A percentile compares a stretch with the other conserved stretches of the same genome.
Conservation (phyloP, 78 protist genomes). For the Planoprotostelium fungivorum region DNA sequence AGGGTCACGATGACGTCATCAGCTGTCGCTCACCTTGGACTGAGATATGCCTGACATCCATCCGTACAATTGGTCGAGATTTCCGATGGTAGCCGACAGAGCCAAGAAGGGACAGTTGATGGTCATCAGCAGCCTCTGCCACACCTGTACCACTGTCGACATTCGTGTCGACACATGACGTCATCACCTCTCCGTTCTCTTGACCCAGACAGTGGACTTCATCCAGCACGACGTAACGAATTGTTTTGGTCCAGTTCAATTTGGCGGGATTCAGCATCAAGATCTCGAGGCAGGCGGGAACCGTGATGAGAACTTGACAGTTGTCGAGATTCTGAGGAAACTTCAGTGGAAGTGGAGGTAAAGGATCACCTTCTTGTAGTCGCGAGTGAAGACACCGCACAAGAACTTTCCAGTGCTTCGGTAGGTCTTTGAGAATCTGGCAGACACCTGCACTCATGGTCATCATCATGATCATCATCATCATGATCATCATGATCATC, state of each 20-base stretch:
- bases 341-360: too few relatives aligned
- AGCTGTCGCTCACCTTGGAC: background rate
- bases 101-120: conserved; percentile 79
- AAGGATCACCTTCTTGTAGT: background rate
- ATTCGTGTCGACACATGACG: too few relatives aligned
- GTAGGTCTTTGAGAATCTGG: background rate
- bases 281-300: conserved; percentile 55
- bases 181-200: conserved; percentile 46
- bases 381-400: conserved; percentile 36
- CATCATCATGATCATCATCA: background rate
- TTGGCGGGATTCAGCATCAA: conserved; percentile 23
- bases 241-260: conserved; percentile 30
- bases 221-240: conserved; percentile 80
- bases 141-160: too few relatives aligned
- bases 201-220: conserved; percentile 79
- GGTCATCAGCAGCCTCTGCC: conserved; percentile 72
- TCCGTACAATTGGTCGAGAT: conserved; percentile 39
- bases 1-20: conserved; percentile 6
- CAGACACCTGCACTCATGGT: conserved; percentile 6
- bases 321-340: conserved; percentile 5
- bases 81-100: conserved; percentile 89
- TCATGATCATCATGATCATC: conserved; percentile 9
- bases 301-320: conserved; percentile 58
- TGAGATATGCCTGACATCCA: conserved; percentile 42
- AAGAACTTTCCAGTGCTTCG: background rate